Percentiles rank a stretch among this genome's conserved stretches.
Evolutionary conservation across 2,329 filamentous ascomycete species (phyloP).

Genomic region (Ophidiomyces ophidiicola): DNA sequence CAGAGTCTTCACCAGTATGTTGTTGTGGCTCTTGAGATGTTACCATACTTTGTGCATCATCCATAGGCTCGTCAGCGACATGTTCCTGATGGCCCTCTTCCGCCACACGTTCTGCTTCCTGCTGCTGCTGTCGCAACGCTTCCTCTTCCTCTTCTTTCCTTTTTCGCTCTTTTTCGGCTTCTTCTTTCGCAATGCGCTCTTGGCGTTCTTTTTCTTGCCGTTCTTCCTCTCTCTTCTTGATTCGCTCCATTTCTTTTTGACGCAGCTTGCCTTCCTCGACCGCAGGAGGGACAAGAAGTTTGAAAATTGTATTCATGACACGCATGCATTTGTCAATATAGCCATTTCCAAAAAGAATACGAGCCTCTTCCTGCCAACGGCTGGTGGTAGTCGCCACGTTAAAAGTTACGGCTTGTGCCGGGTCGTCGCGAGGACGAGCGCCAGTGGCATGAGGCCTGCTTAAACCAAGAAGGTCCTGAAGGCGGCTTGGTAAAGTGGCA

Average conservation of each 20-base stretch:
- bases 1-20: conserved; percentile 24
- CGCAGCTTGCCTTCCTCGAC: conserved; percentile 64
- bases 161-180: conserved; percentile 59
- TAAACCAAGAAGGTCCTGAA: conserved; percentile 39
- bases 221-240: conserved; percentile 54
- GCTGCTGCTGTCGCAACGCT: conserved; percentile 27
- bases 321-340: conserved; percentile 57
- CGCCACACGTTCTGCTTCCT: conserved; percentile 47
- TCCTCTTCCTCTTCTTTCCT: conserved; percentile 57
- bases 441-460: conserved; percentile 17
- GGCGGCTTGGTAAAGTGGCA: conserved; percentile 39
- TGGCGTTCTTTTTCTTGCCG: conserved; percentile 49
- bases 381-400: conserved; percentile 55
- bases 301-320: conserved; percentile 57
- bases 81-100: conserved; percentile 34
- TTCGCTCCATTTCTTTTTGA: conserved; percentile 43
- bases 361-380: conserved; percentile 82
- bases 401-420: conserved; percentile 64
- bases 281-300: conserved; percentile 66
- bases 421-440: conserved; percentile 35
- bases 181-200: conserved; percentile 54
- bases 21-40: conserved; percentile 24
- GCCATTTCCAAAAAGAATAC: conserved; percentile 63
- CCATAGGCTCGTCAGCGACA: conserved; percentile 50
- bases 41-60: conserved; percentile 55